A percentile compares a stretch with the other conserved stretches of the same genome.
These are phyloP conservation scores for Cladosporium sp. DNA, from an alignment of 2,329 filamentous ascomycete genomes.

Conservation along the genomic window DNA sequence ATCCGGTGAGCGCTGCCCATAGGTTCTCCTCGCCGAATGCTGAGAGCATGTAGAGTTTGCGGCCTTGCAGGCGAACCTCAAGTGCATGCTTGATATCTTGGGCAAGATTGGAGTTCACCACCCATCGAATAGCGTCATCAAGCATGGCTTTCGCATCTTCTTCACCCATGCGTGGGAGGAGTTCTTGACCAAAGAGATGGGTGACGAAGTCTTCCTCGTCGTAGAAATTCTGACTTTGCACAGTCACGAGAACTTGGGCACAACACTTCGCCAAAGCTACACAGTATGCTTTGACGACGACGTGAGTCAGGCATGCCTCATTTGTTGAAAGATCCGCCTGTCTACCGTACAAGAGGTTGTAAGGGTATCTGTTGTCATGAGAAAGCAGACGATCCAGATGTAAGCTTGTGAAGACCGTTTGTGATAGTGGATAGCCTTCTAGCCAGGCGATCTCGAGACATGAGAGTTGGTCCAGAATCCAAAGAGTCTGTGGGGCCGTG, in stretches of 20 bases:
- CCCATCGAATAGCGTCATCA: constrained; percentile 54
- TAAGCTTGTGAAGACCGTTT: constrained; percentile 89
- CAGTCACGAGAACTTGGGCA: constrained; percentile 71
- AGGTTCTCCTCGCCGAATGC: constrained; percentile 42
- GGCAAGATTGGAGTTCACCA: constrained; percentile 7
- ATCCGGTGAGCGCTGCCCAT: constrained; percentile 34
- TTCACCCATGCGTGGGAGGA: constrained; percentile 66
- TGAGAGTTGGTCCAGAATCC: constrained; percentile 90
- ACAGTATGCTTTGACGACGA: constrained; percentile 80
- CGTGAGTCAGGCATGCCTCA: constrained; percentile 37
- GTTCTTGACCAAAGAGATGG: constrained; percentile 78
- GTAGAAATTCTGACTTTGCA: constrained; percentile 84
- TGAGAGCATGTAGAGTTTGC: constrained; percentile 60
- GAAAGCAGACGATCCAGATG: constrained; percentile 83
- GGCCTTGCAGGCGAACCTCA: constrained; percentile 60
- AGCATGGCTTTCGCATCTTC: constrained; percentile 58
- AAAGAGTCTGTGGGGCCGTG: constrained; percentile 68
- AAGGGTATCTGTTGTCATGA: constrained; percentile 50
- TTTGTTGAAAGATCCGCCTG: constrained; percentile 12
- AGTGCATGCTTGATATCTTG: constrained; percentile 29
- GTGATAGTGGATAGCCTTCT: constrained; percentile 89
- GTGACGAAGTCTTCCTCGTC: constrained; percentile 99
- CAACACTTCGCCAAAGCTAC: constrained; percentile 81
- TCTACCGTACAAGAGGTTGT: constrained; percentile 57
- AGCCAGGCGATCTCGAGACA: constrained; percentile 98